Base-by-base conservation (phyloP, 768 basidiomycete genomes). In the Hericium rajendrae region DNA sequence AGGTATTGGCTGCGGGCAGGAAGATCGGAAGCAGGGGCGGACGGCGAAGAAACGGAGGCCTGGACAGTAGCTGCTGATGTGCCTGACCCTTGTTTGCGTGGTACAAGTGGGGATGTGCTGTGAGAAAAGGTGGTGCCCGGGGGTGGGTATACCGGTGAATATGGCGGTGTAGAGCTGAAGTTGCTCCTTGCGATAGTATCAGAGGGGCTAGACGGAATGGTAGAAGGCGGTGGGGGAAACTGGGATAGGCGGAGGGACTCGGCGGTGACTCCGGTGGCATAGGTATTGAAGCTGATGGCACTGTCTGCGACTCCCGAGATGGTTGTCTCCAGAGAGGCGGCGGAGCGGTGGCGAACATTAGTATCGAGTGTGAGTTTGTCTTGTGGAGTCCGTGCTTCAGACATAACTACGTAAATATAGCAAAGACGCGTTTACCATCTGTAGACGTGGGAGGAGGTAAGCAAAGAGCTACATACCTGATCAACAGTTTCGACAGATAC, bases 291-390 rank as follows among this genome's bases (percentile, higher is more conserved):
- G 66, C 77, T 79, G 48, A 83, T 77, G 28, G 80, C 79, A 54
- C 80, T 82, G 52, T 78, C 78, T 38, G 82, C 80, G 41, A 82
- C 67, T 26, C 74, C 78, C n/a, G 83, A 83, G 6, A 76, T 79
- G 58, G 74, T 78, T 40, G 82, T 82, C 54, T 74, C 73, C 48
- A 78, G 64, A 39, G 81, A 84, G 18, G 67, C 65, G 37, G 64
- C 68, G 48, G 71, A 67, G 38, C 65, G 62, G 68, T 79, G 76
- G 40, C 57, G 51, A 11, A 53, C 28, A 32, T 32, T 32, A 38
- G 61, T 22, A 28, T 49, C 4, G 16, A 13, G 40, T 20, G n/a
- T 13, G 38, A 18, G 10, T 18, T 3, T 43, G n/a, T 22, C 49
- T 37, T 46, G 20, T 10, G 54, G 32, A 18, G 52, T 46, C 12